These are phyloP conservation scores for Aspergillus costaricaensis DNA, from an alignment of 2,329 filamentous ascomycete species.

Conservation along the genomic window DNA sequence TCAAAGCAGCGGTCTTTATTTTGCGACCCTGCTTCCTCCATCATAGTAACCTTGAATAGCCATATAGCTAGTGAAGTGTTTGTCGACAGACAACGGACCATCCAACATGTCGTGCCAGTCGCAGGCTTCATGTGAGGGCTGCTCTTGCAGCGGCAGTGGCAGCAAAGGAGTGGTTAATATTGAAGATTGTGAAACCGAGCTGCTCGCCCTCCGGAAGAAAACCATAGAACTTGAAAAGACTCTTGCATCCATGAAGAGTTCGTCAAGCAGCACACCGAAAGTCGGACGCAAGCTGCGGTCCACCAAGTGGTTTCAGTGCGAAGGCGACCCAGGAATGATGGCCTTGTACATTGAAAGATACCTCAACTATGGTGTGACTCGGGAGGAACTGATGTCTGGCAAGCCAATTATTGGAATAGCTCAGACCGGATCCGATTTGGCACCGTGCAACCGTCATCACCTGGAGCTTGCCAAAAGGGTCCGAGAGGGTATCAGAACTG, in stretches of 20 bases:
- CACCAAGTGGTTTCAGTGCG: slow-evolving; percentile 49
- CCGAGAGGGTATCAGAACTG: slow-evolving; percentile 52
- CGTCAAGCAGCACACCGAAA: slow-evolving; percentile 9
- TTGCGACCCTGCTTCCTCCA: background rate
- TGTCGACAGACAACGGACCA: background rate
- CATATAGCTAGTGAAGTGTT: background rate
- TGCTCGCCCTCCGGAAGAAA: slow-evolving; percentile 40
- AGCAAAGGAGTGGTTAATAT: slow-evolving; percentile 34
- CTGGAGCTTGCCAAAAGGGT: slow-evolving; percentile 53
- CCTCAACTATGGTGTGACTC: slow-evolving; percentile 53
- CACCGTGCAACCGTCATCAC: slow-evolving; percentile 55
- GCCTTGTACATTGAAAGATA: slow-evolving; percentile 54
- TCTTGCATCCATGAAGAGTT: slow-evolving; percentile 31
- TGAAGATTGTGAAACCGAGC: slow-evolving; percentile 45
- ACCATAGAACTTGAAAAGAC: slow-evolving; percentile 41
- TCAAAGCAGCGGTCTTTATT: background rate
- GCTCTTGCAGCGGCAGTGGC: slow-evolving; percentile 31
- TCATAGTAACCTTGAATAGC: background rate
- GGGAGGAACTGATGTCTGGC: slow-evolving; percentile 52
- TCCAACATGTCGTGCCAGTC: slow-evolving; percentile 21
- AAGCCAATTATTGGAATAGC: slow-evolving; percentile 57
- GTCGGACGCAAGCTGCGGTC: slow-evolving; percentile 40
- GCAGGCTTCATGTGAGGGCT: slow-evolving; percentile 36
- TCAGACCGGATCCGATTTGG: slow-evolving; percentile 54
- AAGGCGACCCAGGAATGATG: slow-evolving; percentile 47